A percentile compares a stretch with the other conserved stretches of the same genome.
Evolutionary conservation across 1,284 basidiomycete genomes (phyloP).

Genomic region (Cryptococcus sp.): DNA sequence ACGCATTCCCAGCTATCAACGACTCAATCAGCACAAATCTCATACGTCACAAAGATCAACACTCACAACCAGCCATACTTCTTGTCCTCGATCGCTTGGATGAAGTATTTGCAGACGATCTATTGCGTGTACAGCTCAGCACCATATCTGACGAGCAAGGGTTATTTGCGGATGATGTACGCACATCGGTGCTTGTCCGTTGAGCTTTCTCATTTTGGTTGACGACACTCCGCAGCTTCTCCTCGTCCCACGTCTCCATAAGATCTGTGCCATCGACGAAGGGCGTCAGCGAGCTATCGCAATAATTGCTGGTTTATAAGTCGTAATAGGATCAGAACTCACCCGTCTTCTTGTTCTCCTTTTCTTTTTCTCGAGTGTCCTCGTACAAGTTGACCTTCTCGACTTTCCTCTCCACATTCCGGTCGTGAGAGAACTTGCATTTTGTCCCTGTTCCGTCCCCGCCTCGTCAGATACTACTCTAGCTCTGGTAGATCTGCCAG

Average conservation of each 20-base stretch:
- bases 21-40: constrained; percentile 1
- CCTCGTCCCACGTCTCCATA: constrained; percentile 98
- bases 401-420: constrained; percentile 83
- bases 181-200: constrained; percentile 84
- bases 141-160: background rate
- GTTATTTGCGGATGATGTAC: constrained; percentile 29
- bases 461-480: constrained; percentile 1
- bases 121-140: constrained; percentile 41
- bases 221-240: constrained; percentile 78
- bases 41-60: background rate
- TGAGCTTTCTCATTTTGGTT: constrained; percentile 88
- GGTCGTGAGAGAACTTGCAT: constrained; percentile 95
- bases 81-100: constrained; percentile 92
- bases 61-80: constrained; percentile 64
- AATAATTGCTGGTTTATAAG: background rate
- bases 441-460: constrained; percentile 59
- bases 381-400: constrained; percentile 97
- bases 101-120: constrained; percentile 98
- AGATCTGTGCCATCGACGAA: constrained; percentile 12
- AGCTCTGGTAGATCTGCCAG: background rate
- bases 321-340: constrained; percentile 35
- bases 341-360: constrained; percentile 64
- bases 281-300: constrained; percentile 8
- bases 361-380: constrained; percentile 75
- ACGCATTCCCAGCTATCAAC: constrained; percentile 53